phyloP scores from a whole-genome alignment of 805 yeast species.

The Candida multigemmis region DNA sequence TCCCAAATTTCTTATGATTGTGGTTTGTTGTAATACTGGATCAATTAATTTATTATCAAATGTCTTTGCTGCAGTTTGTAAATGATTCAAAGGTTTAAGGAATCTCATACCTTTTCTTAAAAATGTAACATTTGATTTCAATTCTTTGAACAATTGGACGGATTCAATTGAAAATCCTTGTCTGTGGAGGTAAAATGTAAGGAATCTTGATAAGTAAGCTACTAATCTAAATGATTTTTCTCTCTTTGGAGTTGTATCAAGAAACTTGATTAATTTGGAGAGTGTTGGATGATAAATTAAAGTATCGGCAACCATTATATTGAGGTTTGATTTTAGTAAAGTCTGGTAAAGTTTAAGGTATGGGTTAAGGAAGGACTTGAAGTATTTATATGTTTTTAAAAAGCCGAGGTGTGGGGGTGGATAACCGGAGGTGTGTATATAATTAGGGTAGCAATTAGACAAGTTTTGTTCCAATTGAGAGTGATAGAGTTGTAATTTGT shows the following conservation, averaged over 20 bases:
- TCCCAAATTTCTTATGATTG: conserved; percentile 49
- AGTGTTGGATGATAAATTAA: conserved; percentile 69
- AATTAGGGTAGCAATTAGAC: too few species aligned
- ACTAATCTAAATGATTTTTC: conserved; percentile 73
- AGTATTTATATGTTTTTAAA: too few species aligned
- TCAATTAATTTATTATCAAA: conserved; percentile 65
- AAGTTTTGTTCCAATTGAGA: too few species aligned
- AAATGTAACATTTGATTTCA: conserved; percentile 56
- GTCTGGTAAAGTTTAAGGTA: too few species aligned
- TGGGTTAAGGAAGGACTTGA: too few species aligned
- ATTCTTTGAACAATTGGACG: conserved; percentile 40
- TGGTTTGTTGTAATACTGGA: conserved; percentile 42
- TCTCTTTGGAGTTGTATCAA: conserved; percentile 64
- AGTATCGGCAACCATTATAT: conserved; percentile 59
- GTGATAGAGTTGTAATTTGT: too few species aligned
- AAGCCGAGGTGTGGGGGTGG: too few species aligned
- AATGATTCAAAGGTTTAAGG: conserved; percentile 69
- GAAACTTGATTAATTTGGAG: conserved; percentile 48
- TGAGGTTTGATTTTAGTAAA: too few species aligned
- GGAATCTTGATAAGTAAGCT: conserved; percentile 73
- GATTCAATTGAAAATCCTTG: conserved; percentile 42
- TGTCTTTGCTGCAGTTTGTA: conserved; percentile 59
- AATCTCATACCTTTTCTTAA: conserved; percentile 80
- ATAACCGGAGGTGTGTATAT: too few species aligned
- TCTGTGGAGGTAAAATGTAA: conserved; percentile 51